Conservation (phyloP, 2,329 filamentous ascomycete species). For the Colletotrichum sublineola region DNA sequence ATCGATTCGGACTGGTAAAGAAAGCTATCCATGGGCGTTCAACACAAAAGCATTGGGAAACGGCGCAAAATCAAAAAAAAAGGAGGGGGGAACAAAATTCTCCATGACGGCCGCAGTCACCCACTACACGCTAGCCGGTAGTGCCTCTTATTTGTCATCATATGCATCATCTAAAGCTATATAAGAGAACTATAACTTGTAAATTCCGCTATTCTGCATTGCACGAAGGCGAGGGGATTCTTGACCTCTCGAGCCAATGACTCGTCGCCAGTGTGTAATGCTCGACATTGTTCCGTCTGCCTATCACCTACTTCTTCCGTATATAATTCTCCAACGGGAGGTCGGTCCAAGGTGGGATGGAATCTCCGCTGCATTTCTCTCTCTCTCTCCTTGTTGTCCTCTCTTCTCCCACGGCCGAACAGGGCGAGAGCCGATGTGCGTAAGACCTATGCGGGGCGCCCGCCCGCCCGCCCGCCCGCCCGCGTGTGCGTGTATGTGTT, state of each 20-base stretch:
- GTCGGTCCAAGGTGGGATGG: not conserved
- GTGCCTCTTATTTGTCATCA: not conserved
- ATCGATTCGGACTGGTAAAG: not conserved
- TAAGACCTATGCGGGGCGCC: not conserved
- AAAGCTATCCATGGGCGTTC: constrained; percentile 1
- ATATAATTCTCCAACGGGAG: not conserved
- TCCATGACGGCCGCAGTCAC: not conserved
- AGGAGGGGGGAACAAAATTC: constrained; percentile 1
- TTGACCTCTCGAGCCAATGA: not conserved
- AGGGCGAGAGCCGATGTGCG: not conserved
- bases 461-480: not conserved
- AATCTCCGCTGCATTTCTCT: not conserved
- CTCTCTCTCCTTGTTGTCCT: not conserved
- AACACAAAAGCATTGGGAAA: constrained; percentile 8
- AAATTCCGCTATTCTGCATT: not conserved
- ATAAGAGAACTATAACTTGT: not conserved
- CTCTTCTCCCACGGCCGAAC: not conserved
- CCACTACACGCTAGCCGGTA: not conserved
- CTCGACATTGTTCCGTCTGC: not conserved
- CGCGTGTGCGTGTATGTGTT: not conserved
- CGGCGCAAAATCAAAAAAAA: constrained; percentile 7
- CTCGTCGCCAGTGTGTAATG: not conserved
- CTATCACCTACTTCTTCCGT: not conserved
- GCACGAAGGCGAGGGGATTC: too few species aligned
- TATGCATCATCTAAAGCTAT: not conserved